Percentiles rank a stretch among this genome's conserved stretches.
phyloP scores from a whole-genome alignment of 768 basidiomycete species.

The Russula abietina region DNA sequence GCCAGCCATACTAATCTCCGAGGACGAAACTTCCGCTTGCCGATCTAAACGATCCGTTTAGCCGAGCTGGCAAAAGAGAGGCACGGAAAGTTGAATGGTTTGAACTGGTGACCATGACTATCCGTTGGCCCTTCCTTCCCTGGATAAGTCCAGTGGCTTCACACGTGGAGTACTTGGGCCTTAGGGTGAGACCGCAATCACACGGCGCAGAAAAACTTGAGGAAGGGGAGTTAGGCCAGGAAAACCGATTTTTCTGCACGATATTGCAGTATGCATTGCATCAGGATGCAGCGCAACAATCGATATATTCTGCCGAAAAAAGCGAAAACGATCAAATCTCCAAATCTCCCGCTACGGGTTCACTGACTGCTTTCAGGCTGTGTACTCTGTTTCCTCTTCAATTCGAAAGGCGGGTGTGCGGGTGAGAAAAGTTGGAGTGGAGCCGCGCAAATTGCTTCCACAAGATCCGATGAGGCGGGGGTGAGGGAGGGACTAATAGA shows the following conservation, averaged over 20 bases:
- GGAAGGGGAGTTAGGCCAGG: not conserved
- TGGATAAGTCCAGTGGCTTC: too few relatives aligned
- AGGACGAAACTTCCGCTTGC: not conserved
- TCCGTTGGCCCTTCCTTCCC: not conserved
- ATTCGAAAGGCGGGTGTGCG: too few relatives aligned
- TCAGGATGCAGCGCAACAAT: not conserved
- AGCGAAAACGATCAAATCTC: not conserved
- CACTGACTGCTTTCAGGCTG: too few relatives aligned
- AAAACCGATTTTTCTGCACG: not conserved
- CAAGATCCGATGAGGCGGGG: slow-evolving; percentile 1
- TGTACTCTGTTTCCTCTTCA: too few relatives aligned
- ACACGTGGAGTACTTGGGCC: not conserved
- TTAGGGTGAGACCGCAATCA: not conserved
- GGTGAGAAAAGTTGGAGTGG: not conserved
- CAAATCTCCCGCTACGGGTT: too few relatives aligned
- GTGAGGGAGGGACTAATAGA: too few relatives aligned
- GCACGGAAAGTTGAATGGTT: too few relatives aligned
- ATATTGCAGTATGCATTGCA: too few relatives aligned
- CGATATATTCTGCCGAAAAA: too few relatives aligned
- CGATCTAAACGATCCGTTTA: not conserved
- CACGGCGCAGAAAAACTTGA: not conserved
- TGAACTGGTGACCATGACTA: not conserved
- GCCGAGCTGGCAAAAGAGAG: not conserved
- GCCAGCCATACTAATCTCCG: not conserved
- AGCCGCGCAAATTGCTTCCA: not conserved